phyloP scores from a whole-genome alignment of 2,329 filamentous ascomycete genomes.

The Akanthomyces uredinophilus region DNA sequence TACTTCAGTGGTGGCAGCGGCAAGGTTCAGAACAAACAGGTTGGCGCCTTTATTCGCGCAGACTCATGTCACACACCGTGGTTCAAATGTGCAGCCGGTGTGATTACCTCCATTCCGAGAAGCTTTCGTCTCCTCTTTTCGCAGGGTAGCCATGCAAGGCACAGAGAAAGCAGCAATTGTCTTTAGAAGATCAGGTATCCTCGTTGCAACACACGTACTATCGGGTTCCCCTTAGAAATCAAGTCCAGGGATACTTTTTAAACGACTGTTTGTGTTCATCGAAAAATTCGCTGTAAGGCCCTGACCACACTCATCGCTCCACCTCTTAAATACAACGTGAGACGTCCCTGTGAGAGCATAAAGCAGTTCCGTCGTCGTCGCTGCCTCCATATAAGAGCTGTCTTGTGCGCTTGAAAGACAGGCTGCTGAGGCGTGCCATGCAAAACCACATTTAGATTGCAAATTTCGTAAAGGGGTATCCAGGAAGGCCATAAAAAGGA shows the following conservation, averaged over 20 bases:
- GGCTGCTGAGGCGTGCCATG: not conserved
- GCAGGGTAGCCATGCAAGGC: no score
- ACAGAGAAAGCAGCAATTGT: no score
- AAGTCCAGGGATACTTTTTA: not conserved
- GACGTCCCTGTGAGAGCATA: not conserved
- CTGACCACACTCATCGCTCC: not conserved
- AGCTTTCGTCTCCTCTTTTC: no score
- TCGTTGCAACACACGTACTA: not conserved
- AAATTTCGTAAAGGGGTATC: slow-evolving; percentile 14
- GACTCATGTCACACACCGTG: no score
- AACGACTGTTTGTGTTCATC: not conserved
- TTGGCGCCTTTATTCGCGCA: no score
- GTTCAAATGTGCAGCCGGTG: no score
- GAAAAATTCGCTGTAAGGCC: not conserved
- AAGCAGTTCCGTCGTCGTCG: not conserved
- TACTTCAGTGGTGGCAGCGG: no score
- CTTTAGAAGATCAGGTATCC: not conserved
- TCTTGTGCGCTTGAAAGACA: not conserved
- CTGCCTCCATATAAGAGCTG: not conserved
- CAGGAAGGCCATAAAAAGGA: slow-evolving; percentile 5
- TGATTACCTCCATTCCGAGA: no score
- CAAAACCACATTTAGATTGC: not conserved
- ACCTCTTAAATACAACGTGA: not conserved
- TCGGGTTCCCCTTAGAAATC: no score
- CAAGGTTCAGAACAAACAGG: no score